Evolutionary conservation across 2,329 filamentous ascomycete genomes (phyloP).

Genomic region (Fusarium sp.): DNA sequence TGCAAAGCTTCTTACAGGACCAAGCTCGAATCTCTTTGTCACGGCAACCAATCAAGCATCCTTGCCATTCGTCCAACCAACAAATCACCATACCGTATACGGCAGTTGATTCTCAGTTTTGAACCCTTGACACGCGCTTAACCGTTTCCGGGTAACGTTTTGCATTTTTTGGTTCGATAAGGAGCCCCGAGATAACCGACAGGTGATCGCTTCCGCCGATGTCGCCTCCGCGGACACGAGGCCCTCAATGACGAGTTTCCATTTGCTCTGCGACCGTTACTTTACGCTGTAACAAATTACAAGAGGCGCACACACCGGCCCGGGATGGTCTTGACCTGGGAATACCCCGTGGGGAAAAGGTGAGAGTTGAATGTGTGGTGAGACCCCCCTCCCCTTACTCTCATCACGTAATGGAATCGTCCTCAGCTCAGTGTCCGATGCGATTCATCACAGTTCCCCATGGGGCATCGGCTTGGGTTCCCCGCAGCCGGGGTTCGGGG

Average conservation of each 20-base stretch:
- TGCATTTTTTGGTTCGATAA: conserved; percentile 38
- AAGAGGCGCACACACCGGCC: conserved; percentile 13
- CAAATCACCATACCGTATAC: conserved; percentile 20
- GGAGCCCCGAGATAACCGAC: conserved; percentile 36
- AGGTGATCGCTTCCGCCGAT: conserved; percentile 11
- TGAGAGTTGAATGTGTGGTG: neutral
- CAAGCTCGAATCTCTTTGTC: neutral
- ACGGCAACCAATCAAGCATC: conserved; percentile 11
- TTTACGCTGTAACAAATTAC: neutral
- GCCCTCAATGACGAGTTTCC: neutral
- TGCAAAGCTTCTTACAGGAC: neutral
- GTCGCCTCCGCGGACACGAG: neutral
- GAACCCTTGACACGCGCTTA: conserved; percentile 20
- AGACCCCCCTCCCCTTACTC: neutral
- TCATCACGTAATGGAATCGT: conserved; percentile 40
- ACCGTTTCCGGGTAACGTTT: conserved; percentile 35
- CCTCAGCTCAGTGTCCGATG: neutral
- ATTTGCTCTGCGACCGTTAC: neutral
- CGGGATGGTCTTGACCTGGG: conserved; percentile 9
- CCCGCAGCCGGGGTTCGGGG: conserved; percentile 20
- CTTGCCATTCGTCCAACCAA: conserved; percentile 7
- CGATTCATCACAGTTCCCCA: conserved; percentile 26
- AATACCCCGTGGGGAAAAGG: conserved; percentile 30
- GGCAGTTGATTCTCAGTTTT: conserved; percentile 39
- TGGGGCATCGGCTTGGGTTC: conserved; percentile 27